A percentile compares a stretch with the other conserved stretches of the same genome.
phyloP scores from a whole-genome alignment of 2,329 filamentous ascomycete species.

The Aureobasidium vineae region DNA sequence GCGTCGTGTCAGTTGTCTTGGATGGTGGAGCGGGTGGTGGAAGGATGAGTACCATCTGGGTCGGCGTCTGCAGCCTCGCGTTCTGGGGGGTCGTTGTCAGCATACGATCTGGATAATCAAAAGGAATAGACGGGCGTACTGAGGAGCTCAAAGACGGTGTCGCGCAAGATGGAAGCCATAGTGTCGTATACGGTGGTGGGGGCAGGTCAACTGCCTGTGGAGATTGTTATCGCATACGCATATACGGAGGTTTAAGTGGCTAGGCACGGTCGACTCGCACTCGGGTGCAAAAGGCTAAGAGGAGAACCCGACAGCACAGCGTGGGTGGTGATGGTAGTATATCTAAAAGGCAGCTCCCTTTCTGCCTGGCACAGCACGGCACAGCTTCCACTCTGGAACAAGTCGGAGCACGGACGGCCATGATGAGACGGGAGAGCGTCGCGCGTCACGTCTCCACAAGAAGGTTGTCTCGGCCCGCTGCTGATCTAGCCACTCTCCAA shows the following conservation, averaged over 20 bases:
- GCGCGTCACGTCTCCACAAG: slow-evolving; percentile 8
- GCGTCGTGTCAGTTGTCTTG: slow-evolving; percentile 25
- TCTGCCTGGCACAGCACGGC: slow-evolving; percentile 2
- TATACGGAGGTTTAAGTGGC: neutral
- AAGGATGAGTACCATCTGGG: slow-evolving; percentile 40
- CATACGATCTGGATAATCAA: neutral
- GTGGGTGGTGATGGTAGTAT: neutral
- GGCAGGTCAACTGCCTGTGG: slow-evolving; percentile 24
- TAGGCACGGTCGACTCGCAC: neutral
- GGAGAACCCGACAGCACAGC: neutral
- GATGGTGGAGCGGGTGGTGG: slow-evolving; percentile 2
- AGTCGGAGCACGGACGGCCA: neutral
- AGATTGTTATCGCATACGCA: slow-evolving; percentile 25
- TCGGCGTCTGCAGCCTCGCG: slow-evolving; percentile 50
- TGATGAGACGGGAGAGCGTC: neutral
- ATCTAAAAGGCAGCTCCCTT: neutral
- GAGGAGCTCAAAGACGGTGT: slow-evolving; percentile 35
- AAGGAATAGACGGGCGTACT: slow-evolving; percentile 36
- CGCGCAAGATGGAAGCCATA: slow-evolving; percentile 27
- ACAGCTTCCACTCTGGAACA: slow-evolving; percentile 9
- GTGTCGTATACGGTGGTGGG: neutral
- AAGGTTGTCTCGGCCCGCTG: slow-evolving; percentile 10
- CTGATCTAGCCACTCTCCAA: neutral
- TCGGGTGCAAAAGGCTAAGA: neutral
- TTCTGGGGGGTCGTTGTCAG: slow-evolving; percentile 34